phyloP scores from a whole-genome alignment of 2,329 filamentous ascomycete species.

The Tolypocladium pustulatum region DNA sequence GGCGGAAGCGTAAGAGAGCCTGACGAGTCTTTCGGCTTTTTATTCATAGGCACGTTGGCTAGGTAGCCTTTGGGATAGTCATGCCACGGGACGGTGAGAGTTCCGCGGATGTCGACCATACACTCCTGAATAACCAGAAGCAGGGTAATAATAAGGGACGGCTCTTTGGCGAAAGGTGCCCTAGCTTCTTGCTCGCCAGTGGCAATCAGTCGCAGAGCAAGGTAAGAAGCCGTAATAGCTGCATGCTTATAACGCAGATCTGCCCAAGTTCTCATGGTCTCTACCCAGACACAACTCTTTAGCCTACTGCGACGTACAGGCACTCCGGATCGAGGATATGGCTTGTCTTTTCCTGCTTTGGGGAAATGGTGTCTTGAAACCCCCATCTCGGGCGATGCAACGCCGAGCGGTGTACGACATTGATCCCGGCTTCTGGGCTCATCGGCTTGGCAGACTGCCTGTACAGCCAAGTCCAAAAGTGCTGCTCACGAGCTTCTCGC shows the following conservation, averaged over 20 bases:
- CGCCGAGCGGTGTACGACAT: neutral
- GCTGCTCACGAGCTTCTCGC: neutral
- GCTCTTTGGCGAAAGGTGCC: neutral
- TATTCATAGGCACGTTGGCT: conserved; percentile 5
- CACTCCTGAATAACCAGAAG: conserved; percentile 3
- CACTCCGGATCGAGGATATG: neutral
- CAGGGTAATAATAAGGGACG: conserved; percentile 6
- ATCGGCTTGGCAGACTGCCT: neutral
- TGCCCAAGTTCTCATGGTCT: neutral
- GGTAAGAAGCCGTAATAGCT: neutral
- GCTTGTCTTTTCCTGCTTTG: neutral
- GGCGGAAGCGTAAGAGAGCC: conserved; percentile 22
- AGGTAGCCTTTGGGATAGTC: neutral
- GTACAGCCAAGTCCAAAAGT: neutral
- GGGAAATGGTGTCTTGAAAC: conserved; percentile 1
- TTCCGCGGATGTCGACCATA: conserved; percentile 2
- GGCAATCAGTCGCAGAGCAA: neutral
- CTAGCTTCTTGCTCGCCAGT: conserved; percentile 2
- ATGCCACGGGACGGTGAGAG: conserved; percentile 7
- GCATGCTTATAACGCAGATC: neutral
- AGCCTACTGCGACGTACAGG: neutral
- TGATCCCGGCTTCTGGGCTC: neutral
- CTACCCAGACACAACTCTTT: neutral
- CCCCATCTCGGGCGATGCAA: neutral
- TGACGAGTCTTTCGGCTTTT: conserved; percentile 16